Evolutionary conservation across 768 basidiomycete species (phyloP).

Genomic region (Tulasnella sp.): DNA sequence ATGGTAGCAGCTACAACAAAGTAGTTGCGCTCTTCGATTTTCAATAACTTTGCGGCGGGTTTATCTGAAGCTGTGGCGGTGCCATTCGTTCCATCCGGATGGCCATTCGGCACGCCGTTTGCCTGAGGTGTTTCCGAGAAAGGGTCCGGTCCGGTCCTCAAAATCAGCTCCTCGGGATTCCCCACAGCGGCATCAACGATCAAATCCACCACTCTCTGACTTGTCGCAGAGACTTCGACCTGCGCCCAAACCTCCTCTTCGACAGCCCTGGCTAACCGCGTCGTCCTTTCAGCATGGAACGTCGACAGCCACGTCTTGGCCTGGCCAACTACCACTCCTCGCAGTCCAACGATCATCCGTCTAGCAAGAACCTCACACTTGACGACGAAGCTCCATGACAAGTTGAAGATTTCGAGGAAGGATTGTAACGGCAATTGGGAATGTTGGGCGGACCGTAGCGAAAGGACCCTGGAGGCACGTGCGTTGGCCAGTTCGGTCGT

Average conservation of each 20-base stretch:
- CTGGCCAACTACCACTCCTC: conserved; percentile 80
- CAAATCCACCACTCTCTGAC: conserved; percentile 66
- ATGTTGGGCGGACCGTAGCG: conserved; percentile 71
- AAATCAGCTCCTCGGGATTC: conserved; percentile 63
- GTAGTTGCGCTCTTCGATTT: conserved; percentile 73
- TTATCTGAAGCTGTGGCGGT: conserved; percentile 3
- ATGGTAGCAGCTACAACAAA: conserved; percentile 82
- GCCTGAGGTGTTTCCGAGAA: conserved; percentile 8
- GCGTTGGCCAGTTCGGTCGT: conserved; percentile 81
- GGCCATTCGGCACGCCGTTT: background rate
- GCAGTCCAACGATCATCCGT: conserved; percentile 86
- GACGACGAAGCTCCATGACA: conserved; percentile 85
- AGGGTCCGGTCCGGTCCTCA: conserved; percentile 27
- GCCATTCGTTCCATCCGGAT: conserved; percentile 13
- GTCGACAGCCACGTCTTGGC: conserved; percentile 79
- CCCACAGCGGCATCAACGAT: conserved; percentile 74
- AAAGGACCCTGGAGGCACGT: conserved; percentile 69
- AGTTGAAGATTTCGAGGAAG: conserved; percentile 75
- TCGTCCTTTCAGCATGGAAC: conserved; percentile 77
- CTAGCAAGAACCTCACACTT: conserved; percentile 76
- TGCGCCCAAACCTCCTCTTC: conserved; percentile 95
- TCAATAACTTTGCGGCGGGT: conserved; percentile 42
- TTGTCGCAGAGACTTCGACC: conserved; percentile 53
- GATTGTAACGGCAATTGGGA: conserved; percentile 58
- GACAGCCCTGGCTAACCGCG: conserved; percentile 76